A percentile compares a stretch with the other conserved stretches of the same genome.
Evolutionary conservation across 305 asterid species (phyloP).

Genomic region (Stenogyne calaminthoides): DNA sequence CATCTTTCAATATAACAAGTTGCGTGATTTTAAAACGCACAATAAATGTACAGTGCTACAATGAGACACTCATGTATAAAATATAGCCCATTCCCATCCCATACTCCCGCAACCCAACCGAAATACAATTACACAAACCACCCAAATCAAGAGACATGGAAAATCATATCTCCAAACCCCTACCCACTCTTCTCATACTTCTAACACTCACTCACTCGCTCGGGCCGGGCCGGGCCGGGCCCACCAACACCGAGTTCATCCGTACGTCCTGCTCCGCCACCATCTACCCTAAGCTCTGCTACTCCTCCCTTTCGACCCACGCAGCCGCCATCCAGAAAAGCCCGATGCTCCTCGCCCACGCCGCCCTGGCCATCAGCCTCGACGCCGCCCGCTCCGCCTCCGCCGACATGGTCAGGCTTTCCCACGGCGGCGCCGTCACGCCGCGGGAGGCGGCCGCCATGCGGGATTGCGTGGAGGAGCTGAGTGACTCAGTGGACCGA

Average conservation of each 20-base stretch:
- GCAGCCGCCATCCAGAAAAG: background rate
- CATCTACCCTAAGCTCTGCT: background rate
- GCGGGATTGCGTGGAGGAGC: background rate
- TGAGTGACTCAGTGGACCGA: background rate
- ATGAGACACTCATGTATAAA: too few relatives aligned
- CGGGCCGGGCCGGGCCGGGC: background rate
- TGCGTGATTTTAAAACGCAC: too few relatives aligned
- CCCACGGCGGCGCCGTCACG: background rate
- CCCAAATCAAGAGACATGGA: background rate
- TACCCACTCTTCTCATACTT: background rate
- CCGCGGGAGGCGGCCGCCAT: background rate
- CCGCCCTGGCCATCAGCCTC: background rate
- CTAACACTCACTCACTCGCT: background rate
- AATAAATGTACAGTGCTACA: too few relatives aligned
- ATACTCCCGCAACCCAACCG: background rate
- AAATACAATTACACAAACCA: background rate
- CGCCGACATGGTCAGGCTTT: background rate
- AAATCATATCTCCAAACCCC: background rate
- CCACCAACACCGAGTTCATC: background rate
- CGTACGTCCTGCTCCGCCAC: background rate
- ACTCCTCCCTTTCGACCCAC: background rate
- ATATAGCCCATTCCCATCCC: background rate
- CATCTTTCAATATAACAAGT: too few relatives aligned
- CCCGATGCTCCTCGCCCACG: background rate
- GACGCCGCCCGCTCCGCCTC: background rate